Evolutionary conservation across 805 yeast species (phyloP), one percentile per base, ranked within the genome.

Genomic region (Lipomyces yamanashiensis): DNA sequence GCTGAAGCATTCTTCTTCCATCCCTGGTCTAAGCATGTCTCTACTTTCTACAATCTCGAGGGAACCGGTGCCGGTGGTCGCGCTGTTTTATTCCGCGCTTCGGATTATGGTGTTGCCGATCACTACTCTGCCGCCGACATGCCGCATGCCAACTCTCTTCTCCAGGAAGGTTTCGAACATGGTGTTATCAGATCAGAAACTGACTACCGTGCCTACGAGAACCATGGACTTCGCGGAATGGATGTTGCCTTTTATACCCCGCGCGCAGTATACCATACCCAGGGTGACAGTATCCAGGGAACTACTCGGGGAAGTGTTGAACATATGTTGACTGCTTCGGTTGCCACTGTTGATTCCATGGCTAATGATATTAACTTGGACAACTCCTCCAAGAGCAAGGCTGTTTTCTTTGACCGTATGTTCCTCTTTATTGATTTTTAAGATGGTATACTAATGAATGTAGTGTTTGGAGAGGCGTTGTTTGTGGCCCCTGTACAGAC

Each of bases 51-150:
- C 69, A 92, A 92, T 74, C 78, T 92, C 65, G 98, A 92, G 78
- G 98, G 98, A 21, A 89, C 97, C 0, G 98, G 98, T 2, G 88
- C 95, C 1, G 97, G 97, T 28, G 93, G 96, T 3, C 85, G 88
- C 67, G 90, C 97, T 0, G 80, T 90, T 15, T 77, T 92, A 41
- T 91, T 92, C 75, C 83, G 98, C 74, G 87, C 92, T 10, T 58
- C 72, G 2, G 73, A 71, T 40, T 64, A 81, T 66, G 89, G 89
- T 1, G 84, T 90, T 12, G 85, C 88, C 1, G 82, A 83, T 64
- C 82, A 84, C 67, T 84, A 79, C 64, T 82, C 83, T 66, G 74
- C 80, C 23, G 79, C 80, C 2, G 79, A 70, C 2, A 71, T 79
- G 52, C 97, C 97, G 0, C 90, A 85, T 77, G 97, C 89, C 2